Conservation (phyloP, 2,329 filamentous ascomycete species). For the Diaporthe nobilis region DNA sequence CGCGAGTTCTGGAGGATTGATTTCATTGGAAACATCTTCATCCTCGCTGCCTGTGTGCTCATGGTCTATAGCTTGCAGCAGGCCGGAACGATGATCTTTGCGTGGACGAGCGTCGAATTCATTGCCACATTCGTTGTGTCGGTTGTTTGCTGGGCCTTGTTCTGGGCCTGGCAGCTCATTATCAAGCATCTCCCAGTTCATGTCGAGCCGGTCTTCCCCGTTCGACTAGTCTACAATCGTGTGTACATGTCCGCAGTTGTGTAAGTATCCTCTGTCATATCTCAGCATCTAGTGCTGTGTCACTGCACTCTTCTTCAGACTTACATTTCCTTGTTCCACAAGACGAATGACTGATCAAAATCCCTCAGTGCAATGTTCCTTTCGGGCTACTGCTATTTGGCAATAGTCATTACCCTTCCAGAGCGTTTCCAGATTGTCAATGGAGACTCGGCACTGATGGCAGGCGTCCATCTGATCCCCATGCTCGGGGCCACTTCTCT, state of each 20-base stretch:
- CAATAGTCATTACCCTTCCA: constrained; percentile 71
- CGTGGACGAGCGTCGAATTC: constrained; percentile 67
- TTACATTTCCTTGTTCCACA: too few species aligned
- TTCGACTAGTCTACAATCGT: constrained; percentile 61
- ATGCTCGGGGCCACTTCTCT: constrained; percentile 70
- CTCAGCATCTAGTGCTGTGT: not conserved
- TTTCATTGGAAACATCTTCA: constrained; percentile 64
- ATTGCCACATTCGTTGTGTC: constrained; percentile 64
- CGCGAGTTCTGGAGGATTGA: constrained; percentile 64
- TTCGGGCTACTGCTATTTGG: constrained; percentile 70
- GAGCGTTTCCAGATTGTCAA: constrained; percentile 74
- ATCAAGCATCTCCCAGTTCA: constrained; percentile 55
- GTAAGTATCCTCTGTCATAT: constrained; percentile 53
- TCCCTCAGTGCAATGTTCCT: constrained; percentile 66
- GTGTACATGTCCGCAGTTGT: constrained; percentile 66
- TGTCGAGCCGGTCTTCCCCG: constrained; percentile 70
- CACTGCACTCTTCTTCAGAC: too few species aligned
- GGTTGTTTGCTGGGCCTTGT: constrained; percentile 61
- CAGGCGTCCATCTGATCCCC: constrained; percentile 71
- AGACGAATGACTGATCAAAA: constrained; percentile 21
- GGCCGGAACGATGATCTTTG: constrained; percentile 65
- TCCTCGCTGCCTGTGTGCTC: constrained; percentile 66
- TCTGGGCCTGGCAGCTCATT: constrained; percentile 66
- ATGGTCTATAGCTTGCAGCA: constrained; percentile 71
- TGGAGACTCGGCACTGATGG: constrained; percentile 64